Evolutionary conservation across 352 stramenopile genomes (phyloP).

Genomic region (Phytophthora nicotianae): DNA sequence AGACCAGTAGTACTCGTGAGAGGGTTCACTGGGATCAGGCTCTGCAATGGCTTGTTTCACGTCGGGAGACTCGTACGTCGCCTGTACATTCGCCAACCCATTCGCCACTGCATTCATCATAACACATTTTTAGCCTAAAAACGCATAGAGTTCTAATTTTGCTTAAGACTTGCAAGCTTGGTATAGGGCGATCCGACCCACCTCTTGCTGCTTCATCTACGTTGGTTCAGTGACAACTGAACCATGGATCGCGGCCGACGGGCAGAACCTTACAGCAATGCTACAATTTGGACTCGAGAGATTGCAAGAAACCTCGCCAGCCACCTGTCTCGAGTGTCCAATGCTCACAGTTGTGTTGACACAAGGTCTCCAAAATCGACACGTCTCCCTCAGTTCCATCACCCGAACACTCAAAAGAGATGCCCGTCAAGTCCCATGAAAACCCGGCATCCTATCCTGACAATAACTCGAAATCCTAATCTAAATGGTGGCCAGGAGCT

Average conservation of each 20-base stretch:
- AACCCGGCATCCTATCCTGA: slow-evolving; percentile 21
- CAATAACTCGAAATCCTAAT: slow-evolving; percentile 5
- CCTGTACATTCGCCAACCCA: slow-evolving; percentile 1
- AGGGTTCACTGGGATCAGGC: slow-evolving; percentile 46
- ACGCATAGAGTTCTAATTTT: slow-evolving; percentile 28
- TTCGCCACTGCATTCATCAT: not conserved
- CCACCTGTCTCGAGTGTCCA: slow-evolving; percentile 71
- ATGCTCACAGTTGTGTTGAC: slow-evolving; percentile 75
- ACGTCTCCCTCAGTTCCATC: slow-evolving; percentile 55
- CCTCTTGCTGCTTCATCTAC: not conserved
- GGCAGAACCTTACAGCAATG: slow-evolving; percentile 79
- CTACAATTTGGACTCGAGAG: slow-evolving; percentile 77
- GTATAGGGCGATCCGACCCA: not conserved
- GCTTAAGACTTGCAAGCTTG: not conserved
- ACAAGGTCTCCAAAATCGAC: slow-evolving; percentile 66
- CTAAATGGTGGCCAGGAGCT: slow-evolving; percentile 16
- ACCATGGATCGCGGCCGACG: slow-evolving; percentile 73
- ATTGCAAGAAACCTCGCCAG: slow-evolving; percentile 71
- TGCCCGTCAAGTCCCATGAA: slow-evolving; percentile 59
- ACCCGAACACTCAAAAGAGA: slow-evolving; percentile 40
- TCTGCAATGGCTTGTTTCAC: slow-evolving; percentile 45
- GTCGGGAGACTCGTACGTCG: slow-evolving; percentile 3
- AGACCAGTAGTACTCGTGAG: slow-evolving; percentile 35
- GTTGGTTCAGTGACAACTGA: not conserved
- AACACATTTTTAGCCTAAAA: slow-evolving; percentile 19